Base-by-base conservation (phyloP, 2,329 filamentous ascomycete species). In the Colletotrichum paranaense region DNA sequence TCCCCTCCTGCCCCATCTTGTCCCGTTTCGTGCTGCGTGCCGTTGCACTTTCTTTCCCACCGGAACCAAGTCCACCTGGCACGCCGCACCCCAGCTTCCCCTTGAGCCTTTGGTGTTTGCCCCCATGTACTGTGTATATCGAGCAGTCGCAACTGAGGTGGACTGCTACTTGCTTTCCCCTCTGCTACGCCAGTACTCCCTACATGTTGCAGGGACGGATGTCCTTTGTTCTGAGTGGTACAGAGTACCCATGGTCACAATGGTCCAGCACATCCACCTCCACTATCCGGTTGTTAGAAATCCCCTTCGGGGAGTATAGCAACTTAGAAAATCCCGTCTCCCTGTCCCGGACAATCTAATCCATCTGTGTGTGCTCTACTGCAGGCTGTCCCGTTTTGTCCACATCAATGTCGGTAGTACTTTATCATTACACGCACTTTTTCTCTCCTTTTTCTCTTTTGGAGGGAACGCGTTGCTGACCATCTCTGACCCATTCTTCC, bases 371-470 rank as follows among this genome's bases (percentile, higher is more conserved):
- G 67, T 42, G 16, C 38, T 19, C 16, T 60, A 28, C 67, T 73
- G 62, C 62, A 24, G 46, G 22, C 56, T 28, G 22, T 66, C 56
- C 69, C 30, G 53, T 63, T 63, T 30, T 58, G 58, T 59, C 30
- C 49, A 55, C 71, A 56, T 42, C 55, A 56, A 52, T 62, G 24
- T 46, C 28, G 35, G 26, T 3, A 35, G 60, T 26, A 22, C 28
- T 65, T 65, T 46, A 57, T 66, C 60, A 72, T 69, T 60, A 69
- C 66, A 72, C 59, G 38, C 63, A 60, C 66, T n/a, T n/a, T 53
- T 53, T 28, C 32, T n/a, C n/a, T 22, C 11, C 14, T 52, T 53
- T 28, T 26, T n/a, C 22, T 16, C 26, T 32, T 24, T 22, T 22
- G 16, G n/a, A 24, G 52, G 26, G 22, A 32, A 52, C 24, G 46